Conservation (phyloP, 768 basidiomycete genomes). For the Rhizopogon rudus region DNA sequence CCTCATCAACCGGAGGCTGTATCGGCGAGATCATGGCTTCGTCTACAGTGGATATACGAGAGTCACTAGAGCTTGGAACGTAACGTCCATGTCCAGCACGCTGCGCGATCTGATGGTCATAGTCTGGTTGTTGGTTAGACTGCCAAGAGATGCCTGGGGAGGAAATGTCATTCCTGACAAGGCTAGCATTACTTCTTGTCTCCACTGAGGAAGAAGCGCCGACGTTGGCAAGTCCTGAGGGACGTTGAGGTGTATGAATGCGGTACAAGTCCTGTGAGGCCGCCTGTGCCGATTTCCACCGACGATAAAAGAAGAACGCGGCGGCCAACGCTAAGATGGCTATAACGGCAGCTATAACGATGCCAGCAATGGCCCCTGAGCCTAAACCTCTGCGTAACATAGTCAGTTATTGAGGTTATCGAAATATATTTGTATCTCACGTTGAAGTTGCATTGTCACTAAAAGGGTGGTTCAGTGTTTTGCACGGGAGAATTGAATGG, state of each 20-base stretch:
- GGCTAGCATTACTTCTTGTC: constrained; percentile 9
- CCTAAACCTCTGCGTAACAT: constrained; percentile 8
- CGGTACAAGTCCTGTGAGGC: constrained; percentile 11
- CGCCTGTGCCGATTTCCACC: constrained; percentile 21
- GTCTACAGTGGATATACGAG: constrained; percentile 5
- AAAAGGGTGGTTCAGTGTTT: neutral
- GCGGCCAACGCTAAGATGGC: constrained; percentile 10
- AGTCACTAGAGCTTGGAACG: constrained; percentile 5
- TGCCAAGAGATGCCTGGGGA: constrained; percentile 1
- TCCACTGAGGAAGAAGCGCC: constrained; percentile 19
- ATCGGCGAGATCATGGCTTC: constrained; percentile 1
- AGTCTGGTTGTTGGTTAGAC: constrained; percentile 6
- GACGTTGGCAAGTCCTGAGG: neutral
- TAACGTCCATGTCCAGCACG: neutral
- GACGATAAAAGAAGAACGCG: constrained; percentile 22
- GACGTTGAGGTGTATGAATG: constrained; percentile 5
- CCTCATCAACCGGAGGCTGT: constrained; percentile 13
- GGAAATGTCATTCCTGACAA: constrained; percentile 6
- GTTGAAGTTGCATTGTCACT: neutral
- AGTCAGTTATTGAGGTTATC: neutral
- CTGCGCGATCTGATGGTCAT: neutral
- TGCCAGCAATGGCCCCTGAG: constrained; percentile 20
- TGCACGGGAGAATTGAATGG: too few relatives aligned
- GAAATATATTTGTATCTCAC: constrained; percentile 6
- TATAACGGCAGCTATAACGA: constrained; percentile 10